These are phyloP conservation scores for Gomphus sp. DNA, from an alignment of 1,284 basidiomycete genomes.

Conservation along the genomic window DNA sequence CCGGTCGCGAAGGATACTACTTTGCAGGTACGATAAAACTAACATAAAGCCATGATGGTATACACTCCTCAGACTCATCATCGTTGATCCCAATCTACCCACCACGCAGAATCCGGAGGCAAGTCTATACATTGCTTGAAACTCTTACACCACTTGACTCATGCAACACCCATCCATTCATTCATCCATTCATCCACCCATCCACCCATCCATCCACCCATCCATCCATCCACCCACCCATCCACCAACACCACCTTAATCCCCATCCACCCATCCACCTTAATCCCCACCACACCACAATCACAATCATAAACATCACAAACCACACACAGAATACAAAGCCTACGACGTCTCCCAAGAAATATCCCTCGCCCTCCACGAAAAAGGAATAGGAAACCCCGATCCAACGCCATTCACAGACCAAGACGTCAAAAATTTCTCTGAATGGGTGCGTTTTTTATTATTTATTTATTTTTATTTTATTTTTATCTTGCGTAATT, in stretches of 20 bases:
- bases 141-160: neutral
- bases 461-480: too few relatives aligned
- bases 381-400: constrained; percentile 24
- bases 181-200: too few relatives aligned
- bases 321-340: constrained; percentile 27
- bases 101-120: neutral
- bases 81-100: too few relatives aligned
- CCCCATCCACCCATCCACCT: too few relatives aligned
- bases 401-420: constrained; percentile 33
- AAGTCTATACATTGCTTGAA: neutral
- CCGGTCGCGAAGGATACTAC: constrained; percentile 43
- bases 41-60: too few relatives aligned
- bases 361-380: constrained; percentile 25
- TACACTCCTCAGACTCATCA: too few relatives aligned
- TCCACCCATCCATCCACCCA: too few relatives aligned
- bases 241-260: too few relatives aligned
- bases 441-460: constrained; percentile 16
- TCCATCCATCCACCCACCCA: too few relatives aligned
- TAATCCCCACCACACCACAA: neutral
- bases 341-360: constrained; percentile 24
- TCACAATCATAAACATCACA: neutral
- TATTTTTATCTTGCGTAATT: too few relatives aligned
- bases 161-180: neutral
- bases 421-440: constrained; percentile 28
- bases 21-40: constrained; percentile 26